A percentile compares a stretch with the other conserved stretches of the same genome.
These are phyloP conservation scores for Aspergillus asperescens DNA, from an alignment of 495 filamentous ascomycete species.

Conservation along the genomic window DNA sequence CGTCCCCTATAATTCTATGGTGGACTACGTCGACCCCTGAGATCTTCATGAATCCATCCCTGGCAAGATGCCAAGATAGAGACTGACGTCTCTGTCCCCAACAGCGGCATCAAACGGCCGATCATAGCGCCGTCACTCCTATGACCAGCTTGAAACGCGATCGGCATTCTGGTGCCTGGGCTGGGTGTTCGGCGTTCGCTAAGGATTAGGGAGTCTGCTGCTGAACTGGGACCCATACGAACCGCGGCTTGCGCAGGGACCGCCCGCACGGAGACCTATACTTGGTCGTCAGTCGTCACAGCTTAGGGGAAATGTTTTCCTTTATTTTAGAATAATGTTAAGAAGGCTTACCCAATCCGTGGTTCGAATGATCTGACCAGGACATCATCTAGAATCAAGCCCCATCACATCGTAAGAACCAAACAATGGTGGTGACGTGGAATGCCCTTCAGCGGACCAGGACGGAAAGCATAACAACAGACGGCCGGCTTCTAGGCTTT, in stretches of 20 bases:
- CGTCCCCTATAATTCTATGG: neutral
- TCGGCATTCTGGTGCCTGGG: neutral
- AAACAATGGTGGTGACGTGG: conserved; percentile 6
- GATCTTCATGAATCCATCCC: neutral
- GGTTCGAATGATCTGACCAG: neutral
- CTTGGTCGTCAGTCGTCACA: too few relatives aligned
- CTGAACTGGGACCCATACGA: too few relatives aligned
- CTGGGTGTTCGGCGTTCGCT: too few relatives aligned
- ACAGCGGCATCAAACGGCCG: neutral
- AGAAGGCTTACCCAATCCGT: neutral
- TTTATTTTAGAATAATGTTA: too few relatives aligned
- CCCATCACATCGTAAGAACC: neutral
- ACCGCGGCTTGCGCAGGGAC: neutral
- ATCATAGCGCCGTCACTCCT: neutral
- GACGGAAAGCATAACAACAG: conserved; percentile 5
- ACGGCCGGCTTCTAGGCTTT: too few relatives aligned
- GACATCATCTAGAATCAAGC: neutral
- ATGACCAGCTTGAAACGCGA: neutral
- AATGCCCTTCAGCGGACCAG: neutral
- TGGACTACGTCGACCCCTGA: neutral
- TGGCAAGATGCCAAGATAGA: neutral
- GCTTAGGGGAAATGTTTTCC: neutral
- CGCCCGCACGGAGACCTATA: too few relatives aligned
- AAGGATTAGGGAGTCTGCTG: too few relatives aligned
- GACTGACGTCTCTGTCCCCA: neutral